Percentiles rank a stretch among this genome's conserved stretches.
Conservation (phyloP, 176 grass and related monocot species). For the Triticum monococcum region DNA sequence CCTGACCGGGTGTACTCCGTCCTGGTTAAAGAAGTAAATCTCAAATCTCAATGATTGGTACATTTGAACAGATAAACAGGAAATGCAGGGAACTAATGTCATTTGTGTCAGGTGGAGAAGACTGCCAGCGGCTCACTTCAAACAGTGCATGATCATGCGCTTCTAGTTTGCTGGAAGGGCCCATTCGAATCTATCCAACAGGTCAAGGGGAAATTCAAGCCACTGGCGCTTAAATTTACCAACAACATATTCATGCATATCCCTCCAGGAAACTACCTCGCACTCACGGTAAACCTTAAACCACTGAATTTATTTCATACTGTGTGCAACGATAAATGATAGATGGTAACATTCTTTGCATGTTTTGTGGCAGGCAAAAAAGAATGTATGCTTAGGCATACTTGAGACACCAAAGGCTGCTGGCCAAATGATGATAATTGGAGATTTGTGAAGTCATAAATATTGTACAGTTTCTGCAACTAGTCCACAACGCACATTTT, state of each 20-base stretch:
- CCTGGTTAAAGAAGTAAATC: slow-evolving; percentile 27
- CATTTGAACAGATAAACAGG: not conserved
- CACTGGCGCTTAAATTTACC: too few species aligned
- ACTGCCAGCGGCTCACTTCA: slow-evolving; percentile 32
- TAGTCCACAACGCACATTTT: too few species aligned
- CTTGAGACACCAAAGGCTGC: slow-evolving; percentile 25
- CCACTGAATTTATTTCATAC: not conserved
- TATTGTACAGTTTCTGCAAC: not conserved
- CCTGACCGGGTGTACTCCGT: not conserved
- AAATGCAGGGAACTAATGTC: slow-evolving; percentile 3
- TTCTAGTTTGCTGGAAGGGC: slow-evolving; percentile 46
- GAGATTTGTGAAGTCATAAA: too few species aligned
- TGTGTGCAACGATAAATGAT: not conserved
- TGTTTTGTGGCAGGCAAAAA: slow-evolving; percentile 42
- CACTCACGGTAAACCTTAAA: slow-evolving; percentile 55
- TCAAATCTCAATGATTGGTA: not conserved
- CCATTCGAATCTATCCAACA: too few species aligned
- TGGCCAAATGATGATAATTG: not conserved
- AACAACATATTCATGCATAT: slow-evolving; percentile 7
- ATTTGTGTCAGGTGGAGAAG: slow-evolving; percentile 43
- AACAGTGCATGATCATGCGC: slow-evolving; percentile 33
- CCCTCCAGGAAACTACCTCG: slow-evolving; percentile 69
- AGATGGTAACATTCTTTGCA: slow-evolving; percentile 11
- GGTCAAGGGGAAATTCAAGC: too few species aligned
- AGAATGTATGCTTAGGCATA: slow-evolving; percentile 82